phyloP scores from a whole-genome alignment of 495 filamentous ascomycete genomes.

The Diplogelasinospora grovesii region DNA sequence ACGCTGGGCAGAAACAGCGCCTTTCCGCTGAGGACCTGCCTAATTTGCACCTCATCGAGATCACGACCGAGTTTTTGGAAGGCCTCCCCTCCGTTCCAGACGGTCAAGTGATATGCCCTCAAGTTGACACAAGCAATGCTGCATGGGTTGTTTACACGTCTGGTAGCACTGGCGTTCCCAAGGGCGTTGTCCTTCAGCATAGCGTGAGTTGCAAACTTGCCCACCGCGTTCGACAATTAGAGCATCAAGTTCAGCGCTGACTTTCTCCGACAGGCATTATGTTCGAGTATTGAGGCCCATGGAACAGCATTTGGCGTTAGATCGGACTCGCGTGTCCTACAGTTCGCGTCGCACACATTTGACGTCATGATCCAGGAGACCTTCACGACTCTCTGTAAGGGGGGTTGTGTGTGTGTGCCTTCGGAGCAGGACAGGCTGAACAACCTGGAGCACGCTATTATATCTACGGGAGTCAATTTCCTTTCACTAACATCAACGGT shows the following conservation, averaged over 20 bases:
- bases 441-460: conserved; percentile 21
- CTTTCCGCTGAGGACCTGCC: too few relatives aligned
- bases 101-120: too few relatives aligned
- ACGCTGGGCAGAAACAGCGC: too few relatives aligned
- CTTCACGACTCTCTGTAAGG: conserved; percentile 45
- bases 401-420: conserved; percentile 29
- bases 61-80: too few relatives aligned
- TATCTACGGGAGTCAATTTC: conserved; percentile 43
- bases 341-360: conserved; percentile 56
- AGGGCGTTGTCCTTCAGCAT: too few relatives aligned
- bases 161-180: conserved; percentile 53
- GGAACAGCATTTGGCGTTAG: conserved; percentile 30
- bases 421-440: conserved; percentile 22
- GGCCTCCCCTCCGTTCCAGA: too few relatives aligned
- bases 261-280: conserved; percentile 27
- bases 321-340: conserved; percentile 37
- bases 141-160: conserved; percentile 54
- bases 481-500: conserved; percentile 48
- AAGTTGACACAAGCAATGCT: conserved; percentile 7
- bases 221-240: conserved; percentile 1
- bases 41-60: too few relatives aligned
- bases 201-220: too few relatives aligned
- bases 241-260: too few relatives aligned
- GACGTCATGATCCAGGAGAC: conserved; percentile 52
- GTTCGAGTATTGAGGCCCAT: conserved; percentile 33